Percentiles rank a stretch among this genome's conserved stretches.
Evolutionary conservation across 192 early-diverging fungal species (phyloP).

Genomic region (Backusella macrospora): DNA sequence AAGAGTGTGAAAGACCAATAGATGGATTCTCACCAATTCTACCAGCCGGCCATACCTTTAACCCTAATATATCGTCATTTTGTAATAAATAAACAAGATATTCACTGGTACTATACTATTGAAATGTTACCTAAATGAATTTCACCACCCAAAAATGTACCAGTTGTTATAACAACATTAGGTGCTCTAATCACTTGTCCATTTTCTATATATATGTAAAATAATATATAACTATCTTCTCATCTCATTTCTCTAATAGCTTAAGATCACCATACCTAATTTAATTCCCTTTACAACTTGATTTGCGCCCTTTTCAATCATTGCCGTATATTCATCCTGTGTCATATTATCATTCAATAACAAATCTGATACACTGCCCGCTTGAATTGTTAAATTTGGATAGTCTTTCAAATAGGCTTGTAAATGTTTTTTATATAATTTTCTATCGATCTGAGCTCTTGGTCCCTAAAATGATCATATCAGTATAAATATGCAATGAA

Average conservation of each 20-base stretch:
- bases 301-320: slow-evolving; percentile 20
- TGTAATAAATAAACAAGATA: not conserved
- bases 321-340: slow-evolving; percentile 42
- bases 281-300: slow-evolving; percentile 30
- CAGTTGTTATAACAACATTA: slow-evolving; percentile 80
- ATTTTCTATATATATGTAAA: slow-evolving; percentile 47
- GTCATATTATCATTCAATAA: slow-evolving; percentile 51
- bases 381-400: slow-evolving; percentile 67
- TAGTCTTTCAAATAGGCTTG: slow-evolving; percentile 62
- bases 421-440: slow-evolving; percentile 77
- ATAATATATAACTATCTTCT: not conserved
- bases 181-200: slow-evolving; percentile 67
- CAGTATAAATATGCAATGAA: not conserved
- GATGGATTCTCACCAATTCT: slow-evolving; percentile 75
- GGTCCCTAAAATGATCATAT: slow-evolving; percentile 52
- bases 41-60: slow-evolving; percentile 69
- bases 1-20: slow-evolving; percentile 73
- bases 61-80: slow-evolving; percentile 33
- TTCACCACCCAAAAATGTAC: slow-evolving; percentile 81
- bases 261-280: slow-evolving; percentile 11
- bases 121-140: slow-evolving; percentile 71
- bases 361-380: slow-evolving; percentile 75
- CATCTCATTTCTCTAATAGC: not conserved
- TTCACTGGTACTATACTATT: not conserved
- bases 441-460: slow-evolving; percentile 80